Evolutionary conservation across 2,329 filamentous ascomycete species (phyloP), one percentile per base, ranked within the genome.

Genomic region (Xylaria sp.): DNA sequence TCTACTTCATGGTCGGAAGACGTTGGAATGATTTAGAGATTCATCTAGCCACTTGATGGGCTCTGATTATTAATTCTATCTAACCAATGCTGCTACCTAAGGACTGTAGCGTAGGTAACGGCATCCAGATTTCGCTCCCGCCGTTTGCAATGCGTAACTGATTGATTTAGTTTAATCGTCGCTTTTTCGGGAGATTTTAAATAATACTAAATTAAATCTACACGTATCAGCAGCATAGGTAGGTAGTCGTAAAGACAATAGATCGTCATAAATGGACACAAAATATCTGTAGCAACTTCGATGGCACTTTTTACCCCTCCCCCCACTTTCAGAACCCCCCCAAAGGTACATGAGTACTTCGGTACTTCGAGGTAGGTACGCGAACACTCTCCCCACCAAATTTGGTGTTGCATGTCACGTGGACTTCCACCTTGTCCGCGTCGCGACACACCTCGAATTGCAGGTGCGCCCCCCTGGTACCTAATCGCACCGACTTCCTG

Each of bases 41-140:
- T 18, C 13, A 3, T 25, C 28, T n/a, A 39, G 12, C 2, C 23
- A 25, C 23, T 25, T 25, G 23, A 25, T 25, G 23, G 23, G 41
- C 37, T 44, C 44, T 34, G 25, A 66, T 68, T 68, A 70, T 60
- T 67, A 67, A 70, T 68, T 39, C n/a, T 28, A 57, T 37, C 7
- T 10, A 37, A 37, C 10, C 37, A 41, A 51, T 52, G 48, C 34
- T 25, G 39, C 59, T 59, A 64, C 20, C 12, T 50, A 50, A n/a
- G 13, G 13, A 6, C 18, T n/a, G 15, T n/a, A n/a, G 15, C 12
- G 41, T 44, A 44, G 44, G 44, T 48, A 48, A 10, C 34, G 34
- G 34, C 5, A 8, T 48, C n/a, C 7, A 9, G 46, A 2, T 6
- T 34, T 54, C n/a, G 18, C 15, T 25, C n/a, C 52, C 18, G 20